phyloP scores from a whole-genome alignment of 225 moss, liverwort and hornwort species.

The Sphagnum tenellum region DNA sequence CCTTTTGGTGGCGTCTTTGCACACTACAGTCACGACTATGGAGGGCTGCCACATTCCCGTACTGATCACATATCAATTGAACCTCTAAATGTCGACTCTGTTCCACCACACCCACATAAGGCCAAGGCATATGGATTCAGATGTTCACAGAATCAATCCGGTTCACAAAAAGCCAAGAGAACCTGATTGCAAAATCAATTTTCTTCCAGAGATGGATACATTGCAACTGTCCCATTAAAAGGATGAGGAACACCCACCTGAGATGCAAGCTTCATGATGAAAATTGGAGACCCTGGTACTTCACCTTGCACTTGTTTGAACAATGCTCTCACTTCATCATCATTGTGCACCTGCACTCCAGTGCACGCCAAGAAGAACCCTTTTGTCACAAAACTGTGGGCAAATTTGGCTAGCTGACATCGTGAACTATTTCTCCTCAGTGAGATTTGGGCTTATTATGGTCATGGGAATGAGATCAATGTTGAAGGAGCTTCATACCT shows the following conservation, averaged over 20 bases:
- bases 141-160: not conserved
- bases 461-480: too few relatives aligned
- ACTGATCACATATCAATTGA: conserved; percentile 82
- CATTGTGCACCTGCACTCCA: conserved; percentile 59
- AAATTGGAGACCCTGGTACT: conserved; percentile 94
- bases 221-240: not conserved
- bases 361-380: too few relatives aligned
- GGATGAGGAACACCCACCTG: conserved; percentile 33
- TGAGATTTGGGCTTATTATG: too few relatives aligned
- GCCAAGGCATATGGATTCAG: too few relatives aligned
- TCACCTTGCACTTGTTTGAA: conserved; percentile 99
- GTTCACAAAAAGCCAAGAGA: not conserved
- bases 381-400: too few relatives aligned
- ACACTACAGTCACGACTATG: conserved; percentile 98
- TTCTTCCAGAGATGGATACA: not conserved
- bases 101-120: not conserved
- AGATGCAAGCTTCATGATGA: conserved; percentile 92
- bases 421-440: too few relatives aligned
- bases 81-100: conserved; percentile 99
- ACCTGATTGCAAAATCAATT: not conserved
- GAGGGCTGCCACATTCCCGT: conserved; percentile 84
- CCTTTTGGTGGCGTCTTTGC: conserved; percentile 96
- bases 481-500: conserved; percentile 22
- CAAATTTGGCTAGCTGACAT: too few relatives aligned
- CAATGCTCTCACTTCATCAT: conserved; percentile 84